phyloP scores from a whole-genome alignment of 164 flowering plant genomes.

The Malania oleifera region DNA sequence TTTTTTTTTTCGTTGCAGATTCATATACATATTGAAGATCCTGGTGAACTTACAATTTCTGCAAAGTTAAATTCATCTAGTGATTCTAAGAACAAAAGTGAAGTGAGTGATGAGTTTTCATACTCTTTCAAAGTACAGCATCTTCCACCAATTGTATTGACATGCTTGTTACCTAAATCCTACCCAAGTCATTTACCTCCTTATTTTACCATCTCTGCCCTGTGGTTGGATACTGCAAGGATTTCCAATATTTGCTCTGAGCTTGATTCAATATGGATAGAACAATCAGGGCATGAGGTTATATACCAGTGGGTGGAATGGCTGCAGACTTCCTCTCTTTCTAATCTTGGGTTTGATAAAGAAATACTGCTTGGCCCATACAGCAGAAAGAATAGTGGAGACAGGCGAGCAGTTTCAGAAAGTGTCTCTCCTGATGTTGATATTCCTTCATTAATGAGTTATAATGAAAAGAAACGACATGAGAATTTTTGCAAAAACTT shows the following conservation, averaged over 20 bases:
- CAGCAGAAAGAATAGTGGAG: constrained; percentile 30
- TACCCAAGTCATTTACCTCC: constrained; percentile 85
- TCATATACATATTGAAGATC: constrained; percentile 46
- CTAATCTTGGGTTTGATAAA: constrained; percentile 52
- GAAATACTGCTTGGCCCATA: constrained; percentile 64
- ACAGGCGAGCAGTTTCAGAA: constrained; percentile 66
- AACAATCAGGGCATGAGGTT: constrained; percentile 54
- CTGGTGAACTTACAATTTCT: constrained; percentile 40
- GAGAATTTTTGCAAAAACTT: constrained; percentile 47
- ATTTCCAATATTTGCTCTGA: constrained; percentile 58
- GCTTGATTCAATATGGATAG: constrained; percentile 72
- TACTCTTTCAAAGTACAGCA: constrained; percentile 67
- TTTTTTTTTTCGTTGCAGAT: constrained; percentile 47
- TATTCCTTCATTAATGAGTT: constrained; percentile 58
- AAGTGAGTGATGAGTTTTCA: constrained; percentile 36
- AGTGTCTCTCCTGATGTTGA: constrained; percentile 58
- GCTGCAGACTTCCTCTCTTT: constrained; percentile 60
- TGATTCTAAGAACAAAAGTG: constrained; percentile 9
- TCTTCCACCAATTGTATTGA: constrained; percentile 73
- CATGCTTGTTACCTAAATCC: constrained; percentile 70
- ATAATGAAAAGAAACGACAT: constrained; percentile 54
- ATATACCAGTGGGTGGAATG: constrained; percentile 86
- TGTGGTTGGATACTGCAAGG: constrained; percentile 63
- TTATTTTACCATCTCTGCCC: constrained; percentile 50
- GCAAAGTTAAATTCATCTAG: constrained; percentile 38